Base-by-base conservation (phyloP, 371 early-diverging fungal genomes). In the Mortierella sp. region DNA sequence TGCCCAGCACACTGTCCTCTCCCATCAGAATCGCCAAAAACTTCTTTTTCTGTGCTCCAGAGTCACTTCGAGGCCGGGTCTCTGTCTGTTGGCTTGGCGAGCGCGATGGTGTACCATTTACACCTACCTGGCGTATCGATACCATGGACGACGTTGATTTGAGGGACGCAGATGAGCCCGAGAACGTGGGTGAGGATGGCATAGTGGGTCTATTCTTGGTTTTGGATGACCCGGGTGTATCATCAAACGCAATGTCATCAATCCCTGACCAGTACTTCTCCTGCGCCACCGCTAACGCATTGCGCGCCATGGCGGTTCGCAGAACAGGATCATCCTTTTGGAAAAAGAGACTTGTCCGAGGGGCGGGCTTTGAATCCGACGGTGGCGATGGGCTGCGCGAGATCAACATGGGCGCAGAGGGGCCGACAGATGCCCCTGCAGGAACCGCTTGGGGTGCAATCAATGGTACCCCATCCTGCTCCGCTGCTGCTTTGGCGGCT, bases 251-350 rank as follows among this genome's bases (percentile, higher is more conserved):
- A 58, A 76, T 76, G 8, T 76, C 76, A 19, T 76, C 76, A 59
- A 76, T 76, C 14, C 76, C 76, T 1, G 76, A 76, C 76, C 76
- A 76, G 46, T 76, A 76, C 62, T 66, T 61, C 45, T 76, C 76
- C 34, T 76, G 76, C 12, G 76, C 76, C 8, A 52, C 50, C 39
- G 66, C 66, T 66, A 76, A 61, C 13, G 76, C 76, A 62, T 61
- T 70, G 23, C 62, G 57, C 0, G 76, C 76, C 43, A 76, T 28
- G 1, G 76, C 76, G 6, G 76, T 76, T n/a, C 76, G 60, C 28
- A 76, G 39, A 3, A 66, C 70, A n/a, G 76, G 76, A 28, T 76
- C 76, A 19, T 76, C 21, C 43, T 76, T 76, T 38, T 76, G 76
- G 70, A 76, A 76, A 52, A 76, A 76, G 28, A 76, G 52, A 31